Evolutionary conservation across 129 eudicot species (phyloP).

Genomic region (Kitagawia praeruptora): DNA sequence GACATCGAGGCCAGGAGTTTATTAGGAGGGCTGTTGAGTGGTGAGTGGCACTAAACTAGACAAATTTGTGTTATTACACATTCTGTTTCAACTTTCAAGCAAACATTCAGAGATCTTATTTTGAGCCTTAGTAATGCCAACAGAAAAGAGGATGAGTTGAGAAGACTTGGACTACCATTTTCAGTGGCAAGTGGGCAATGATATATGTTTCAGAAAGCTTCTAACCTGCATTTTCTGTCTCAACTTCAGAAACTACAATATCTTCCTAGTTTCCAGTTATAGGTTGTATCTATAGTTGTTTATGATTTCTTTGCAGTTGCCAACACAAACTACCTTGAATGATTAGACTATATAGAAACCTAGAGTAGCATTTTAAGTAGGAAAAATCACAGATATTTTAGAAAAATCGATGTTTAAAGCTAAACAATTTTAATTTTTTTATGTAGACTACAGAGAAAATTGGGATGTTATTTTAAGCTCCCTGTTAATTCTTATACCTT

Average conservation of each 20-base stretch:
- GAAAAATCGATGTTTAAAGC: background rate
- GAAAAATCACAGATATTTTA: background rate
- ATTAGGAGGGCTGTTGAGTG: background rate
- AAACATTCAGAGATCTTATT: background rate
- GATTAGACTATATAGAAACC: background rate
- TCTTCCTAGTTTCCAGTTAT: background rate
- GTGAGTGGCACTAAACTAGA: background rate
- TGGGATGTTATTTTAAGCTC: background rate
- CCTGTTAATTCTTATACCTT: background rate
- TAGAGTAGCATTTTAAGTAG: background rate
- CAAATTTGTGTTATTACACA: background rate
- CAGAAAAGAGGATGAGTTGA: background rate
- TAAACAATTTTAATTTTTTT: background rate
- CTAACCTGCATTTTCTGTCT: background rate
- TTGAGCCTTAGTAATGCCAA: background rate
- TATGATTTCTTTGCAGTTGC: background rate
- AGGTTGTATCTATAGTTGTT: background rate
- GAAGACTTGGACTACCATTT: background rate
- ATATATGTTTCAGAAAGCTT: background rate
- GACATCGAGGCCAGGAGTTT: background rate
- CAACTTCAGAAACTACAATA: background rate
- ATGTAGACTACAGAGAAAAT: background rate
- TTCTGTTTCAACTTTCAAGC: background rate
- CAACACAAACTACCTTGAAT: background rate
- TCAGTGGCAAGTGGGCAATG: background rate